phyloP scores from a whole-genome alignment of 768 basidiomycete genomes.

The Piloderma croceum region DNA sequence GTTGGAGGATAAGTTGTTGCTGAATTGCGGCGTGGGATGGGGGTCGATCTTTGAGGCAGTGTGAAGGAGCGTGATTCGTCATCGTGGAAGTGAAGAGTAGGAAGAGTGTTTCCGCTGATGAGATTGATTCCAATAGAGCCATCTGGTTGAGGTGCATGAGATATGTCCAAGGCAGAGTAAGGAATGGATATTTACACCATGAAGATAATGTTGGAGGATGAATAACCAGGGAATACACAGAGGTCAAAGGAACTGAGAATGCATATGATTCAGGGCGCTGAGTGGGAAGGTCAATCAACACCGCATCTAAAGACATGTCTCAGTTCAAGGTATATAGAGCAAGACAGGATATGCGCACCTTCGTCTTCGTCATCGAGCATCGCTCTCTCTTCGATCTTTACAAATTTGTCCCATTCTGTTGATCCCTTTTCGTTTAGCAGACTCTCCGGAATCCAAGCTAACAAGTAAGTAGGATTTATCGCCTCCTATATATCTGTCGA shows the following conservation, averaged over 20 bases:
- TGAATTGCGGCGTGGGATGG: constrained; percentile 27
- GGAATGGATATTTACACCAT: constrained; percentile 70
- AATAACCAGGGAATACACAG: constrained; percentile 84
- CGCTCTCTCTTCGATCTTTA: constrained; percentile 71
- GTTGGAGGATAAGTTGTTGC: constrained; percentile 58
- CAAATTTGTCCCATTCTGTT: constrained; percentile 86
- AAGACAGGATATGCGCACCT: constrained; percentile 42
- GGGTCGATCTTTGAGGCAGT: constrained; percentile 38
- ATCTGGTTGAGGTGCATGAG: constrained; percentile 54
- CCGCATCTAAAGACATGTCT: constrained; percentile 57
- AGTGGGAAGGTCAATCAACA: constrained; percentile 79
- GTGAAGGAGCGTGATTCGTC: constrained; percentile 86
- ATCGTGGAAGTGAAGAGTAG: constrained; percentile 93
- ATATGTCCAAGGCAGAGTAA: neutral
- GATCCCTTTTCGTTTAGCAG: constrained; percentile 77
- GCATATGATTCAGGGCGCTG: constrained; percentile 88
- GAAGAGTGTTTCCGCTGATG: constrained; percentile 77
- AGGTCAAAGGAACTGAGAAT: constrained; percentile 88
- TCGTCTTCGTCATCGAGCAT: constrained; percentile 62
- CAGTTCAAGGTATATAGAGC: constrained; percentile 7
- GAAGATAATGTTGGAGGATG: constrained; percentile 80
- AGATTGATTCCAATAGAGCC: constrained; percentile 88
- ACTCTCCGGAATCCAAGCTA: constrained; percentile 92
- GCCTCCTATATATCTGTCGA: constrained; percentile 49
- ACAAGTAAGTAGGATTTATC: constrained; percentile 66